Conservation (phyloP, 2,329 filamentous ascomycete species). For the Fusarium sp. region DNA sequence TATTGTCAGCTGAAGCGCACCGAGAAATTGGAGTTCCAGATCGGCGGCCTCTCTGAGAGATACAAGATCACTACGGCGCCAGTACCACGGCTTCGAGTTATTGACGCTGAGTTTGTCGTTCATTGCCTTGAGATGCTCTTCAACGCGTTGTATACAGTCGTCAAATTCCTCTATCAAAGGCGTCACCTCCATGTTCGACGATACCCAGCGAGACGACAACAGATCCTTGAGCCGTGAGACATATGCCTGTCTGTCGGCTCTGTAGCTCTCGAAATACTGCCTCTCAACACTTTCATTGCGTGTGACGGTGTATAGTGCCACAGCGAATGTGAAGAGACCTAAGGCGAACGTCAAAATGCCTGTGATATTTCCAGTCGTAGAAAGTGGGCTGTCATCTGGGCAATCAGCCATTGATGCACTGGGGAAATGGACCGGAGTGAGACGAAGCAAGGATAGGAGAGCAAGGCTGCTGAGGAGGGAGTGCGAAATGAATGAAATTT, state of each 20-base stretch:
- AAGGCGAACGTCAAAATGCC: not conserved
- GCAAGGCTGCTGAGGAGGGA: not conserved
- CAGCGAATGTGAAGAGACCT: not conserved
- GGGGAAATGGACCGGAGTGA: not conserved
- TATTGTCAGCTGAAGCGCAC: not conserved
- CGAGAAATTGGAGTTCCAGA: not conserved
- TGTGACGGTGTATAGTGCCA: not conserved
- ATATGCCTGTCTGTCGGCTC: not conserved
- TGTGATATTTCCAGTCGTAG: not conserved
- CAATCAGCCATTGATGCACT: not conserved
- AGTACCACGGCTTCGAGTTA: not conserved
- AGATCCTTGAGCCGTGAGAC: not conserved
- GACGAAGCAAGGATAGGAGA: not conserved
- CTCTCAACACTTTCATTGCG: not conserved
- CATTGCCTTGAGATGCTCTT: not conserved
- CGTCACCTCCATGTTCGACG: not conserved
- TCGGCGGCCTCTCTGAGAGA: not conserved
- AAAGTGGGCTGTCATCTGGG: not conserved
- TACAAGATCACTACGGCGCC: not conserved
- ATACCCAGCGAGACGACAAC: not conserved
- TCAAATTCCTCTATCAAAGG: not conserved
- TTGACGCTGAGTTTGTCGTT: not conserved
- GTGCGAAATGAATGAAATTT: not conserved
- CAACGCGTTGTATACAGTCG: not conserved
- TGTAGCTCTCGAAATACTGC: not conserved